These are phyloP conservation scores for Gossypium thurberi DNA, from an alignment of 345 rosid species.

Conservation along the genomic window DNA sequence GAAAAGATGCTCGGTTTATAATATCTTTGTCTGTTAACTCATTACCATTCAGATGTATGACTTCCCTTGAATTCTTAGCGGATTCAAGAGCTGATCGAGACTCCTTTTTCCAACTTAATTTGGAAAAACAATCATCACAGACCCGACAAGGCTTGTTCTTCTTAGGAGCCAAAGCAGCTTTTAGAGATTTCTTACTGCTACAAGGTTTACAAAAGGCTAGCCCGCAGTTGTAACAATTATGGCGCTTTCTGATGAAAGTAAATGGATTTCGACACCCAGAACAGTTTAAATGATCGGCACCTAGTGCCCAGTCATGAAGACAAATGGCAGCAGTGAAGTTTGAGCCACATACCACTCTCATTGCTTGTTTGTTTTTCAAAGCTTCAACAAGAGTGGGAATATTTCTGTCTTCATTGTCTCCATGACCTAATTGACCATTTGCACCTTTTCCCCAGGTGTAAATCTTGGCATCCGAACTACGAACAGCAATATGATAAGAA, in stretches of 20 bases:
- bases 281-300: conserved; percentile 35
- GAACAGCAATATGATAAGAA: conserved; percentile 37
- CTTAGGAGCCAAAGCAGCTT: conserved; percentile 65
- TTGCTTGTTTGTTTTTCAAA: conserved; percentile 37
- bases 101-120: conserved; percentile 37
- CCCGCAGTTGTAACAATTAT: conserved; percentile 71
- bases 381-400: conserved; percentile 41
- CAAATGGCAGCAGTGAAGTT: conserved; percentile 43
- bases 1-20: conserved; percentile 21
- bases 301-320: conserved; percentile 35
- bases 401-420: conserved; percentile 31
- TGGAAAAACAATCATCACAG: conserved; percentile 50
- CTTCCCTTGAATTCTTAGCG: conserved; percentile 33
- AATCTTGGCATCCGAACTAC: conserved; percentile 38
- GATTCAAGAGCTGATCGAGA: conserved; percentile 21
- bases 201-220: conserved; percentile 50
- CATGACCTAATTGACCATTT: conserved; percentile 48
- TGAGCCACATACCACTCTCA: conserved; percentile 34
- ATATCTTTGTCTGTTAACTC: conserved; percentile 32
- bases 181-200: conserved; percentile 47
- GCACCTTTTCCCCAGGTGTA: conserved; percentile 55
- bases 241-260: conserved; percentile 51
- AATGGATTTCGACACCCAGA: conserved; percentile 36
- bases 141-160: conserved; percentile 54
- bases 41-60: conserved; percentile 28